Evolutionary conservation across 2,329 filamentous ascomycete species (phyloP), one percentile per base, ranked within the genome.

Genomic region (Alternaria sp.): DNA sequence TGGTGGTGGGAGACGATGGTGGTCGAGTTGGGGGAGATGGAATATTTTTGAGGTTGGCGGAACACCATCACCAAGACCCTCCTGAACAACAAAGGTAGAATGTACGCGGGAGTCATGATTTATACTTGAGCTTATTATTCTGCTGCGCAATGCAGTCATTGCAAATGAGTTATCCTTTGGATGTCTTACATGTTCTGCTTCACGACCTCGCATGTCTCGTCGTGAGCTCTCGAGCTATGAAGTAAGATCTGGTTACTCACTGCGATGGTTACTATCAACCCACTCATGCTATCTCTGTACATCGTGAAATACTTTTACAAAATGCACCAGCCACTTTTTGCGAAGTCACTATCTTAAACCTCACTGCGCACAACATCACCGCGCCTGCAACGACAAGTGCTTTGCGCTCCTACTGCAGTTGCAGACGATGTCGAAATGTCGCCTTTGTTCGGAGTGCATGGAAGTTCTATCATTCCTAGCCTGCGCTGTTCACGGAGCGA

Each of bases 121-220:
- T 6, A 33, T 4, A 7, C 3, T 4, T 8, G 4, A 8, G 12
- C 30, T 33, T 15, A 15, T 15, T 15, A 15, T 33, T 1, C 14
- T 37, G 37, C n/a, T 41, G 37, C 37, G n/a, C 4, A 41, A 18
- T 5, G 15, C n/a, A 0, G 0, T 0, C 3, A 5, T 8, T 41
- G n/a, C n/a, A 41, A 41, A 41, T n/a, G 2, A 18, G n/a, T 41
- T 18, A 18, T 18, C 4, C 3, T 41, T 11, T 18, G n/a, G 9
- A 8, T 18, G 37, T 18, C 9, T 41, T 41, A 18, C 8, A 18
- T 41, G 33, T 41, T 37, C 33, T n/a, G 33, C 33, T 10, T n/a
- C 15, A n/a, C 33, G 33, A 10, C 33, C 4, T n/a, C 33, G 15
- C 15, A 41, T 10, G 15, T 10, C 15, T 41, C 4, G 8, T 18